Evolutionary conservation across 2,329 filamentous ascomycete genomes (phyloP).

Genomic region (Fusarium scirpi): DNA sequence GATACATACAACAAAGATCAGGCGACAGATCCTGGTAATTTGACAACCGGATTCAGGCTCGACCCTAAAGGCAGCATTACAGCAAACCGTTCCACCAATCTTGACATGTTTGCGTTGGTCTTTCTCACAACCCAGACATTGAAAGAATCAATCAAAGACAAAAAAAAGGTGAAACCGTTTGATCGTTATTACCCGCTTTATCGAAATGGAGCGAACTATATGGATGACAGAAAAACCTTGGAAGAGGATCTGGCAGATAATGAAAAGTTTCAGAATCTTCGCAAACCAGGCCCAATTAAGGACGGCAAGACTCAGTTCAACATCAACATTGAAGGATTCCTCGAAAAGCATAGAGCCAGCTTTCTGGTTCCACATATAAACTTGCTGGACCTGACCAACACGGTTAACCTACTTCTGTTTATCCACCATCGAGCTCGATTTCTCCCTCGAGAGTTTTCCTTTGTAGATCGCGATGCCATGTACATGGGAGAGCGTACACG

Average conservation of each 20-base stretch:
- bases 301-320: constrained; percentile 11
- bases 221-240: neutral
- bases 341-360: constrained; percentile 26
- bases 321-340: constrained; percentile 10
- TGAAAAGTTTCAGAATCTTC: neutral
- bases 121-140: constrained; percentile 21
- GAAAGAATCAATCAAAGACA: neutral
- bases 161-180: neutral
- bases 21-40: neutral
- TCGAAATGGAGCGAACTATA: constrained; percentile 39
- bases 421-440: constrained; percentile 38
- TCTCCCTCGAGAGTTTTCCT: constrained; percentile 17
- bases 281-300: neutral
- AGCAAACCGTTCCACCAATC: constrained; percentile 26
- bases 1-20: constrained; percentile 19
- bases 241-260: neutral
- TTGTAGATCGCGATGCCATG: constrained; percentile 32
- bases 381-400: constrained; percentile 28
- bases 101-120: constrained; percentile 35
- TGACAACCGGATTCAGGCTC: constrained; percentile 30
- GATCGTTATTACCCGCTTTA: constrained; percentile 28
- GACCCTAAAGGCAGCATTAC: constrained; percentile 26
- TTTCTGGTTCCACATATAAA: constrained; percentile 45
- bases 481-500: constrained; percentile 32
- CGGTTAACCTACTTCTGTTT: constrained; percentile 36